Conservation (phyloP, 352 stramenopile genomes). For the Pythium brachiatum region DNA sequence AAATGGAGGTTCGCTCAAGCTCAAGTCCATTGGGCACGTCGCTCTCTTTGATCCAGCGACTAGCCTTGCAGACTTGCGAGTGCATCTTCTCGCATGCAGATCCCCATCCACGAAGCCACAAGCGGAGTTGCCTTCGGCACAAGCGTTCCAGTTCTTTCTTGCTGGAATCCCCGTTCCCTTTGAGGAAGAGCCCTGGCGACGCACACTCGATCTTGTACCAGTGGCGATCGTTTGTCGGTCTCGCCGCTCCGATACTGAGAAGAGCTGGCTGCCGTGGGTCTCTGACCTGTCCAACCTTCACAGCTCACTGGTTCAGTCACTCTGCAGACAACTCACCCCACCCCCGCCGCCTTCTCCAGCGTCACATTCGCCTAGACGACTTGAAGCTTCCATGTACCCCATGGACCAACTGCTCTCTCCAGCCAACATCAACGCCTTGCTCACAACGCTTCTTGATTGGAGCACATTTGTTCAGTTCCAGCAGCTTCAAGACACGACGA, state of each 20-base stretch:
- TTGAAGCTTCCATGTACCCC: slow-evolving; percentile 5
- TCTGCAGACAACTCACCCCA: background rate
- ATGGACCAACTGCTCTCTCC: slow-evolving; percentile 12
- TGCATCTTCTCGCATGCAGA: background rate
- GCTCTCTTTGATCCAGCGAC: background rate
- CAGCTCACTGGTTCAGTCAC: background rate
- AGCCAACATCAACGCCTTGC: slow-evolving; percentile 5
- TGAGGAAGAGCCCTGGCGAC: slow-evolving; percentile 11
- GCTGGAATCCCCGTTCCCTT: background rate
- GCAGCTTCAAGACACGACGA: slow-evolving; percentile 38
- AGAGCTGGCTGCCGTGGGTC: slow-evolving; percentile 1
- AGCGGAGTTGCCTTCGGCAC: background rate
- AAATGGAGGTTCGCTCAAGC: background rate
- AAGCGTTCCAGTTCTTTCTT: slow-evolving; percentile 16
- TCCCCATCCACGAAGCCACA: too few relatives aligned
- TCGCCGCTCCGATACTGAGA: background rate
- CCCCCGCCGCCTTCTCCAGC: background rate
- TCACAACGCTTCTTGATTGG: slow-evolving; percentile 43
- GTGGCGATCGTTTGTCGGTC: slow-evolving; percentile 8
- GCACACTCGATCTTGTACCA: slow-evolving; percentile 13
- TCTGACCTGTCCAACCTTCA: background rate
- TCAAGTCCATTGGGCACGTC: slow-evolving; percentile 6
- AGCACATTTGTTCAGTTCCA: slow-evolving; percentile 49
- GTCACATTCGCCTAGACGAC: background rate
- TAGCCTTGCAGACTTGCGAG: slow-evolving; percentile 6